Percentiles rank a stretch among this genome's conserved stretches.
Conservation (phyloP, 1,284 basidiomycete genomes). For the Cryptococcus maquisensis region DNA sequence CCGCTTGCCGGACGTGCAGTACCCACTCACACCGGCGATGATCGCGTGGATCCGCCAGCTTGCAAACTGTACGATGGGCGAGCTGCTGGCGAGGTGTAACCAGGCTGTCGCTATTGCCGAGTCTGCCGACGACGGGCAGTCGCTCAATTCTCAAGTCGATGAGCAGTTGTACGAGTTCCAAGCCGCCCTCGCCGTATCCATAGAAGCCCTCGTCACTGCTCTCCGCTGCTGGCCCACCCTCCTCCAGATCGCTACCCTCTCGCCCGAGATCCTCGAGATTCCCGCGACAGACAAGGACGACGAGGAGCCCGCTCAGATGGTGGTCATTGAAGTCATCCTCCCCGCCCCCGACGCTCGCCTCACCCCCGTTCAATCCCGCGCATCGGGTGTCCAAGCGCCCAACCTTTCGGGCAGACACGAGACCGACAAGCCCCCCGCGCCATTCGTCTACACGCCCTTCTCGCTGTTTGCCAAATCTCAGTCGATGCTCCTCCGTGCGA, state of each 20-base stretch:
- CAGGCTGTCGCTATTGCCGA: constrained; percentile 45
- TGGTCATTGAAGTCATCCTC: constrained; percentile 52
- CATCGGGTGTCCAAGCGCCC: constrained; percentile 41
- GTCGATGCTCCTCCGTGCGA: constrained; percentile 48
- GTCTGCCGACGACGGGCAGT: constrained; percentile 33
- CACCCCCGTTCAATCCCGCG: constrained; percentile 40
- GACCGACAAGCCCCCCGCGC: constrained; percentile 48
- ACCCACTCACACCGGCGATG: constrained; percentile 48
- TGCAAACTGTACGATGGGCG: constrained; percentile 49
- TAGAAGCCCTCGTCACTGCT: constrained; percentile 51
- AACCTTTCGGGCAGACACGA: constrained; percentile 39
- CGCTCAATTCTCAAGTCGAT: constrained; percentile 30
- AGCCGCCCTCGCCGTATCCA: constrained; percentile 51
- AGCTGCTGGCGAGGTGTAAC: constrained; percentile 48
- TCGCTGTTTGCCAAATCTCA: constrained; percentile 53
- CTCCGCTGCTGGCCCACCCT: constrained; percentile 52
- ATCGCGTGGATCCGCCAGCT: constrained; percentile 48
- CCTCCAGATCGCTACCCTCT: constrained; percentile 47
- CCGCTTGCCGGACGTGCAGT: constrained; percentile 52
- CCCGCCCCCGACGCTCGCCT: constrained; percentile 45
- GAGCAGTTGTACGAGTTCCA: constrained; percentile 53
- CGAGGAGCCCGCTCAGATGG: constrained; percentile 46
- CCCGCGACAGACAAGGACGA: constrained; percentile 45
- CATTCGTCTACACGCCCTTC: constrained; percentile 54
- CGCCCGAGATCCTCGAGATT: constrained; percentile 53